Percentiles rank a stretch among this genome's conserved stretches.
These are phyloP conservation scores for Chaetomium tenue DNA, from an alignment of 495 filamentous ascomycete genomes.

Conservation along the genomic window DNA sequence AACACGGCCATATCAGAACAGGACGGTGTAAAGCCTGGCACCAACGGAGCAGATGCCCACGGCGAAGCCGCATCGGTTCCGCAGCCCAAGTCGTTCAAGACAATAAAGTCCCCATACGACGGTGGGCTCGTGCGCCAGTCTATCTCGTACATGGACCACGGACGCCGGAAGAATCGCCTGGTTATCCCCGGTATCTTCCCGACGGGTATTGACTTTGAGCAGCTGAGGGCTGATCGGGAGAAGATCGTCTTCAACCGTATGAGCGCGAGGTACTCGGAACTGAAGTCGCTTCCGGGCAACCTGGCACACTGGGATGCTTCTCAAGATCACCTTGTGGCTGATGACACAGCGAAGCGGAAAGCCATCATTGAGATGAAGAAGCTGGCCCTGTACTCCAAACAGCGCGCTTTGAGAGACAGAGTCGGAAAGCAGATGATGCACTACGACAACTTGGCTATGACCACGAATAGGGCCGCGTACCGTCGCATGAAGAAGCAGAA, in stretches of 20 bases:
- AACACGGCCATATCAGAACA: slow-evolving; percentile 55
- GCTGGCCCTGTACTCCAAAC: slow-evolving; percentile 77
- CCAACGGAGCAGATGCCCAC: slow-evolving; percentile 32
- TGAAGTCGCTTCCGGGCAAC: slow-evolving; percentile 78
- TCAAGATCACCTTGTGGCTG: slow-evolving; percentile 64
- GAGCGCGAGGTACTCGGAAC: slow-evolving; percentile 72
- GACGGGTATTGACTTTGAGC: slow-evolving; percentile 78
- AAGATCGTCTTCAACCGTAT: slow-evolving; percentile 87
- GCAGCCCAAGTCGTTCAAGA: slow-evolving; percentile 49
- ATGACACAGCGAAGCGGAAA: slow-evolving; percentile 82
- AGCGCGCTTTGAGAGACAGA: slow-evolving; percentile 77
- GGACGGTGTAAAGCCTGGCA: slow-evolving; percentile 42
- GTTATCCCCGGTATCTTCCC: slow-evolving; percentile 86
- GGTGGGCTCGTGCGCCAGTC: slow-evolving; percentile 48
- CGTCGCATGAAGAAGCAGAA: slow-evolving; percentile 96
- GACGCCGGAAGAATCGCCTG: slow-evolving; percentile 63
- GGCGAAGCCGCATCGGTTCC: slow-evolving; percentile 31
- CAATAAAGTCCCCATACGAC: slow-evolving; percentile 65
- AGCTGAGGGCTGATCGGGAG: slow-evolving; percentile 79
- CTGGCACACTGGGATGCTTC: slow-evolving; percentile 80
- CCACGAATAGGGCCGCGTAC: slow-evolving; percentile 82
- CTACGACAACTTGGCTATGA: slow-evolving; percentile 92
- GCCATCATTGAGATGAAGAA: slow-evolving; percentile 91
- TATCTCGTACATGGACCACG: slow-evolving; percentile 80
- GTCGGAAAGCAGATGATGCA: slow-evolving; percentile 87